Base-by-base conservation (phyloP, 1,284 basidiomycete species). In the Sutorius eximius region DNA sequence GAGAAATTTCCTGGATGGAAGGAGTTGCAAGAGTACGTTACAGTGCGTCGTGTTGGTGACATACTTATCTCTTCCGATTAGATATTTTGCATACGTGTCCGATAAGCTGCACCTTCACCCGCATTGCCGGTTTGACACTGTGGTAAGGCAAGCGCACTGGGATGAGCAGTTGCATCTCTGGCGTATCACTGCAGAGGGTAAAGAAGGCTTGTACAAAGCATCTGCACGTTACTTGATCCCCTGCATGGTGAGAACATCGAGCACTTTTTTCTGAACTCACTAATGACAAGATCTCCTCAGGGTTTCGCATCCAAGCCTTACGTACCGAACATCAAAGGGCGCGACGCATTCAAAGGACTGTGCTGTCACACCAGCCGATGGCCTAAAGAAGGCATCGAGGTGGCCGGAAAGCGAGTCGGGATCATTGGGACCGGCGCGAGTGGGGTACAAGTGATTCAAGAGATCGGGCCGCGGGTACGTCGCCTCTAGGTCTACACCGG, bases 1-100 rank as follows among this genome's bases (percentile, higher is more conserved):
- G 58, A 72, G 37, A 63, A 51, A 22, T 59, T 43, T 10, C 63
- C 59, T 0, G 37, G 51, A 27, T 38, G 40, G 32, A 12, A 49
- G 16, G 61, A 63, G 9, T 2, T 63, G 2, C 51, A 63, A 42
- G 41, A 48, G 57, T 58, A 33, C 12, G 49, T 55, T 52, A 8
- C 11, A n/a, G 36, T 1, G 15, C 30, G 13, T 30, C 4, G 5
- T 15, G 7, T 22, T 29, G 11, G 20, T 10, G 45, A 40, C 3
- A 0, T 6, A 3, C 15, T 10, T 9, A 9, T 37, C 10, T 37
- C 10, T 5, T 1, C 15, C 5, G 9, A 12, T 9, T 20, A 60
- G 58, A 22, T 65, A 65, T 44, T 62, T 65, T 33, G 24, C 40
- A 0, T 63, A 63, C 34, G 58, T 53, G 0, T 62, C 44, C 0